Conservation (phyloP, 805 yeast species). For the Teunomyces tritomae region DNA sequence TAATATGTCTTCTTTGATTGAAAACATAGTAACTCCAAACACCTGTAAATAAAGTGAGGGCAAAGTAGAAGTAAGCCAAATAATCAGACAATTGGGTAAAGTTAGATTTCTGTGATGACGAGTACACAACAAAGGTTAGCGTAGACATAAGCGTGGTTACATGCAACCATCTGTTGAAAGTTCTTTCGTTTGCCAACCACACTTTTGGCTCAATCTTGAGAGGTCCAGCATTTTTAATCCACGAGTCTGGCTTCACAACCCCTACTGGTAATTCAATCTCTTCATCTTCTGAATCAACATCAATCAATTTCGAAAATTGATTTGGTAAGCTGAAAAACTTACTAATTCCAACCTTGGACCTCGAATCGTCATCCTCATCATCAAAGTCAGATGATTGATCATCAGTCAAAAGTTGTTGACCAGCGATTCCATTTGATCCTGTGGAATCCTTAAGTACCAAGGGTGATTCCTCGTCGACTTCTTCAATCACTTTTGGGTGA, state of each 20-base stretch:
- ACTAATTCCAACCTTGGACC: constrained; percentile 13
- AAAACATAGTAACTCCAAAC: constrained; percentile 87
- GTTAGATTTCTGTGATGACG: constrained; percentile 67
- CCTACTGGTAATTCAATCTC: constrained; percentile 88
- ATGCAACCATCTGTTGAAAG: constrained; percentile 92
- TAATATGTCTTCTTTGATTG: constrained; percentile 64
- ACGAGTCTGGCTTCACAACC: constrained; percentile 73
- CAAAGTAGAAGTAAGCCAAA: constrained; percentile 79
- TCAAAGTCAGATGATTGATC: constrained; percentile 30
- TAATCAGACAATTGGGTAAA: constrained; percentile 60
- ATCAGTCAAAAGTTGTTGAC: constrained; percentile 12
- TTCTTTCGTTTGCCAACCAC: constrained; percentile 97
- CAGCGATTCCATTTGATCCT: neutral
- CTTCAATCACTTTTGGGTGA: constrained; percentile 6
- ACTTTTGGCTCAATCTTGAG: constrained; percentile 95
- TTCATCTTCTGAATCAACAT: constrained; percentile 77
- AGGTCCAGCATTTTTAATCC: constrained; percentile 87
- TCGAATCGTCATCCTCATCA: constrained; percentile 28
- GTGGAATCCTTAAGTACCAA: constrained; percentile 6
- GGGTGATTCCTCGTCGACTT: constrained; percentile 6
- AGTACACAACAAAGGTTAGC: constrained; percentile 79
- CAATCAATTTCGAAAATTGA: constrained; percentile 41
- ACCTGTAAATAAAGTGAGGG: constrained; percentile 76
- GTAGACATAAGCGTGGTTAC: constrained; percentile 83
- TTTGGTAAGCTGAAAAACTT: constrained; percentile 25